Evolutionary conservation across 805 yeast genomes (phyloP), one percentile per base, ranked within the genome.

Genomic region (Ogataea pilisensis): DNA sequence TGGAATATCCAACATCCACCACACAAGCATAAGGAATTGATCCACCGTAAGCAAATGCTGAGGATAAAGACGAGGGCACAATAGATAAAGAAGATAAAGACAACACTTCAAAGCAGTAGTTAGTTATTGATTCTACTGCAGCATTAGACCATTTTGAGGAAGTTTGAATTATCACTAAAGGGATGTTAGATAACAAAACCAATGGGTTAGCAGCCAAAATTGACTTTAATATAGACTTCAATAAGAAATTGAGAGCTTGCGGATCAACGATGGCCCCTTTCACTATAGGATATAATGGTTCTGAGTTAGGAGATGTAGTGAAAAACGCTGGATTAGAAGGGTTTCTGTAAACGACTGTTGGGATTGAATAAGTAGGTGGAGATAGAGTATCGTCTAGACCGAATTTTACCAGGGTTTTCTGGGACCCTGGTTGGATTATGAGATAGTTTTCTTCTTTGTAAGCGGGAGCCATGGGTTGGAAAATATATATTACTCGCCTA

Each of bases 361-460:
- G 95, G 22, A 89, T 69, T 42, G 78, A 77, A 48, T 75, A 76
- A 20, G 80, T 75, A 2, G 97, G 95, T 2, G 93, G 87, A 8
- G 84, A 65, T 46, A 86, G 71, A 1, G 85, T 69, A 39, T 76
- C 82, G 51, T 84, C 95, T 21, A 90, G 68, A 2, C 96, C 96
- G 58, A 85, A 80, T 50, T 84, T 85, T 22, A 86, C 85, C 39
- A 82, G 66, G 0, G 97, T 87, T 39, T 73, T 66, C 39, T 66
- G 69, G 2, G 95, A 83, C 22, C 96, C 96, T 1, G 95, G 86
- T 41, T 87, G 81, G 22, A 90, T 75, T 22, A 90, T 75, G 67
- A 64, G 41, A 31, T 51, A 60, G 21, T 53, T 52, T 14, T 63
- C 68, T 34, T 64, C 68, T 47, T 57, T 60, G 29, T 56, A 62